A percentile compares a stretch with the other conserved stretches of the same genome.
These are phyloP conservation scores for Eucalyptus globulus DNA, from an alignment of 345 rosid genomes.

Conservation along the genomic window DNA sequence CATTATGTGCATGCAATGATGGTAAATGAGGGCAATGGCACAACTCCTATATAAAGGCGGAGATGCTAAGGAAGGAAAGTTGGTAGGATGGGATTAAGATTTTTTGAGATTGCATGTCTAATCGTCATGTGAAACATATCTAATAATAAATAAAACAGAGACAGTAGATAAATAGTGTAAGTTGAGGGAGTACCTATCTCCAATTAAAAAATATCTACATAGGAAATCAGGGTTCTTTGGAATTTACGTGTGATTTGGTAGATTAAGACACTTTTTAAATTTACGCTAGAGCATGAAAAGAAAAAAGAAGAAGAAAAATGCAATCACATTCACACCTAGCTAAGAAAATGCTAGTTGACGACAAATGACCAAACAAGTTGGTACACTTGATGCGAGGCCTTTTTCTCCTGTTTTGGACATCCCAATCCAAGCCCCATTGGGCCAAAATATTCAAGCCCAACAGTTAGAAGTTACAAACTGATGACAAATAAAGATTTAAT, in stretches of 20 bases:
- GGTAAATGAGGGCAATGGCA: background rate
- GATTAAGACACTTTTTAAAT: background rate
- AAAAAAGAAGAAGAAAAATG: background rate
- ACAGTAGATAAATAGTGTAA: accelerated
- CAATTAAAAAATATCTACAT: background rate
- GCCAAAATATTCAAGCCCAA: background rate
- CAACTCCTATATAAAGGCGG: background rate
- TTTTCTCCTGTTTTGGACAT: background rate
- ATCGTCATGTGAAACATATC: background rate
- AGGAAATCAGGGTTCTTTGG: background rate
- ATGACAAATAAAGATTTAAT: background rate
- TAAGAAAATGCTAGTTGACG: background rate
- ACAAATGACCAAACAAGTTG: background rate
- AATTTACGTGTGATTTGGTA: background rate
- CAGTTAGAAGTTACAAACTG: background rate
- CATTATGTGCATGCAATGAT: background rate
- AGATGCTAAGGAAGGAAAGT: background rate
- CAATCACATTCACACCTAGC: background rate
- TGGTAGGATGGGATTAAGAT: background rate
- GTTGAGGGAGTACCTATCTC: background rate
- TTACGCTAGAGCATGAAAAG: background rate
- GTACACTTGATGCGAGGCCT: background rate
- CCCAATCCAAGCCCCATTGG: background rate
- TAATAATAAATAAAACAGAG: background rate
- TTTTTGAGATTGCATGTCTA: background rate